A percentile compares a stretch with the other conserved stretches of the same genome.
phyloP scores from a whole-genome alignment of 1,284 basidiomycete species.

The Wallemia ichthyophaga region DNA sequence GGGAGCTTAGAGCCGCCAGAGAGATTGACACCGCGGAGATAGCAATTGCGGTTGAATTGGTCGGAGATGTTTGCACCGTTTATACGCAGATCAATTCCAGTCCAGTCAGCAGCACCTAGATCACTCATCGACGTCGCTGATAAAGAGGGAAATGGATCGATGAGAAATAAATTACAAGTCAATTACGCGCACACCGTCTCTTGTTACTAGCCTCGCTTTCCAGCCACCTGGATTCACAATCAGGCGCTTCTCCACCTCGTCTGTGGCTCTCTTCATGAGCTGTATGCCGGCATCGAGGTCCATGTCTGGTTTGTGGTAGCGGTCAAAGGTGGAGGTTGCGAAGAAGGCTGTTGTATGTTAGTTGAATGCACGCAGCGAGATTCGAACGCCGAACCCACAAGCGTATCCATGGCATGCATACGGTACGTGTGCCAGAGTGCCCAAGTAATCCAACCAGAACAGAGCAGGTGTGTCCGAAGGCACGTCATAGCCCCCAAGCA shows the following conservation, averaged over 20 bases:
- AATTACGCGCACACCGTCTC: constrained; percentile 51
- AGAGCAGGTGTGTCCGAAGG: constrained; percentile 29
- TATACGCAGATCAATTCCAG: neutral
- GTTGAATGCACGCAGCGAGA: constrained; percentile 14
- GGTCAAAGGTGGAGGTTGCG: constrained; percentile 17
- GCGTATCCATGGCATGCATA: constrained; percentile 92
- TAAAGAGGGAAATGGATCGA: no score
- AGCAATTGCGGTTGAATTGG: neutral
- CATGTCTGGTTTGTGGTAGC: constrained; percentile 60
- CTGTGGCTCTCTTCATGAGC: constrained; percentile 52
- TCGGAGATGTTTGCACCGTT: neutral
- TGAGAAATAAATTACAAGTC: constrained; percentile 31
- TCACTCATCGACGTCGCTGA: neutral
- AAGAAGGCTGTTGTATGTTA: constrained; percentile 12
- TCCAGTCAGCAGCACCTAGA: neutral
- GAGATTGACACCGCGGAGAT: neutral
- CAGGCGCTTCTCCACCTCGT: constrained; percentile 59
- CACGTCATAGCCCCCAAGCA: constrained; percentile 73
- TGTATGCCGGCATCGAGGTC: constrained; percentile 55
- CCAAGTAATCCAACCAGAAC: constrained; percentile 90
- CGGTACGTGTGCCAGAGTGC: constrained; percentile 59
- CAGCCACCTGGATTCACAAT: constrained; percentile 52
- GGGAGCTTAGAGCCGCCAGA: neutral
- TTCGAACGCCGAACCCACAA: constrained; percentile 70
- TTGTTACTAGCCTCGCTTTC: constrained; percentile 71